Conservation (phyloP, 148 eudicot species). For the Chenopodium berlandieri region DNA sequence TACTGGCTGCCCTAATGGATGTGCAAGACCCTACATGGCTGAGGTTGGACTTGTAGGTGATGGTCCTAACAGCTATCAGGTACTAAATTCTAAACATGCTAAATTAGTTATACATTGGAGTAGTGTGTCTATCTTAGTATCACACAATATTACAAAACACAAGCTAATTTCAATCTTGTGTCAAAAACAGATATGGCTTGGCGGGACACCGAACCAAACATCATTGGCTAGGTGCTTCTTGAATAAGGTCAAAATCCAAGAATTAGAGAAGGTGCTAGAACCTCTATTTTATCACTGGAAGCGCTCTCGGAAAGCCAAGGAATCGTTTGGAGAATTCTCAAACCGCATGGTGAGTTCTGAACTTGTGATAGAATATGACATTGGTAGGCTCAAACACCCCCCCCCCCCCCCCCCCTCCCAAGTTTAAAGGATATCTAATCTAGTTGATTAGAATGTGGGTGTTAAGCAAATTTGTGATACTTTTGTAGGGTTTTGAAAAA, state of each 20-base stretch:
- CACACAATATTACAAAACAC: not conserved
- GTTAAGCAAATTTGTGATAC: not conserved
- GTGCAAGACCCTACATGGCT: conserved; percentile 99
- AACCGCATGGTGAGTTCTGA: conserved; percentile 63
- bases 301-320: conserved; percentile 49
- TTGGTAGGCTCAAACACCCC: not conserved
- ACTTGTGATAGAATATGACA: not conserved
- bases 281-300: conserved; percentile 89
- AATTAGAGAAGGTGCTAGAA: conserved; percentile 90
- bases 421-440: no score
- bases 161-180: not conserved
- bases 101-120: no score
- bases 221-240: conserved; percentile 62
- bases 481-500: conserved; percentile 72
- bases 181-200: conserved; percentile 82
- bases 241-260: conserved; percentile 90
- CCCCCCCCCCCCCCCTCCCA: not conserved
- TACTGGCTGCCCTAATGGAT: conserved; percentile 98
- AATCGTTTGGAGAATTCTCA: conserved; percentile 88
- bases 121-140: no score
- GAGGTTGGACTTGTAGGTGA: conserved; percentile 99
- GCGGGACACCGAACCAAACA: conserved; percentile 93
- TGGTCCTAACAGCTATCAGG: conserved; percentile 99
- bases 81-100: conserved; percentile 16
- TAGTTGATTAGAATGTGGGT: not conserved